Base-by-base conservation (phyloP, 768 basidiomycete species). In the Boletus huronensis region DNA sequence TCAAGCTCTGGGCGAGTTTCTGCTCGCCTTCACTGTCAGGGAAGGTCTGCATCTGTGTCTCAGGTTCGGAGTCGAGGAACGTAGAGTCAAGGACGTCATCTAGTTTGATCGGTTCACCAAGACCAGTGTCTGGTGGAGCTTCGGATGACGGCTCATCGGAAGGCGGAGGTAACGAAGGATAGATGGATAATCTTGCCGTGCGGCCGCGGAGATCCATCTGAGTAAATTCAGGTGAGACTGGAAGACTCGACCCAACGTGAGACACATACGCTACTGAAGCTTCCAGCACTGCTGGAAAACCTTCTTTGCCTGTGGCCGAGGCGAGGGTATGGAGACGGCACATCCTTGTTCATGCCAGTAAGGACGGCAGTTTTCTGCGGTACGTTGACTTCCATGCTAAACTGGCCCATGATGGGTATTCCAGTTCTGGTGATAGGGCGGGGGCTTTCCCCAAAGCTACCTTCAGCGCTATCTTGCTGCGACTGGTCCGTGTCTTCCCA, bases 41-140 rank as follows among this genome's bases (percentile, higher is more conserved):
- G 14, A 68, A 66, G 17, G 66, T 59, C 36, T 64, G 66, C 54
- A 60, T 53, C 46, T 63, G 68, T 16, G 54, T 53, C 47, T 78
- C 77, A 17, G 74, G 77, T 47, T 85, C 85, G 0, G 79, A 77
- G 60, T 83, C 84, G 19, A 90, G 73, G 69, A 87, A 82, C 0
- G 89, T 84, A 1, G 84, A 77, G 53, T 92, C 87, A 34, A 92
- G 75, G 17, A 92, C 88, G 60, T 92, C 90, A 61, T 88, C 82
- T 21, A 92, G 77, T 56, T 72, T 73, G 34, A 82, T 77, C 11
- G 82, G 75, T 54, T 84, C 80, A 14, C 81, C 71, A 25, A 79
- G 73, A 26, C 68, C 65, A 25, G 72, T 66, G 14, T 76, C 73
- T 4, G 75, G 69, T 17, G 70, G 69, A 35, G 67, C 67, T 46